phyloP scores from a whole-genome alignment of 2,329 filamentous ascomycete species.

The Fusarium neocosmosporiellum region DNA sequence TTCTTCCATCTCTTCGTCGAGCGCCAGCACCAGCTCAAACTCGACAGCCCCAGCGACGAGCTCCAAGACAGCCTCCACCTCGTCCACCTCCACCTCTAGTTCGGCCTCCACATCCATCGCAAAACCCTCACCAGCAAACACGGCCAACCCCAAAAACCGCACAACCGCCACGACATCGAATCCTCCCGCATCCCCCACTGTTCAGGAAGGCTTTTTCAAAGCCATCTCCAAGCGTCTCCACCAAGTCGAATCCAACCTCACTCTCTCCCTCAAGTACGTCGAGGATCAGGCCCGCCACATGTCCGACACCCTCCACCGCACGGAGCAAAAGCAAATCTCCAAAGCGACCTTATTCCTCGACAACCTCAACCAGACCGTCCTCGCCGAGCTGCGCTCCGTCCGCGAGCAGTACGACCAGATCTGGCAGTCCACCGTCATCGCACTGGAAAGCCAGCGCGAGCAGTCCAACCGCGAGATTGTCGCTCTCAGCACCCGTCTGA shows the following conservation, averaged over 20 bases:
- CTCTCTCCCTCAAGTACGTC: slow-evolving; percentile 93
- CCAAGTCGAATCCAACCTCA: slow-evolving; percentile 91
- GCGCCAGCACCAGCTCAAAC: slow-evolving; percentile 6
- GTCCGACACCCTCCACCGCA: slow-evolving; percentile 85
- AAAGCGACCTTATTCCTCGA: slow-evolving; percentile 86
- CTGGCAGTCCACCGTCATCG: slow-evolving; percentile 94
- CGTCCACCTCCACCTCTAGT: slow-evolving; percentile 14
- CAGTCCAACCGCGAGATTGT: slow-evolving; percentile 85
- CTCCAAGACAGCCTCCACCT: slow-evolving; percentile 20
- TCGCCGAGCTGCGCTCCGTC: slow-evolving; percentile 81
- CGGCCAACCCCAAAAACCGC: slow-evolving; percentile 42
- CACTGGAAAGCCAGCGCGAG: slow-evolving; percentile 88
- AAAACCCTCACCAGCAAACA: slow-evolving; percentile 30
- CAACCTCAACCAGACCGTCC: slow-evolving; percentile 86
- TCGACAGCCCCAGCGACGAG: slow-evolving; percentile 20
- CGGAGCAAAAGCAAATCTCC: slow-evolving; percentile 87
- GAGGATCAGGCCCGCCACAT: slow-evolving; percentile 94
- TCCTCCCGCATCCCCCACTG: slow-evolving; percentile 72
- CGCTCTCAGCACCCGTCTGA: slow-evolving; percentile 82
- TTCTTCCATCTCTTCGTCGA: slow-evolving; percentile 31
- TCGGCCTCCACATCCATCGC: slow-evolving; percentile 5
- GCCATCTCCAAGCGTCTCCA: slow-evolving; percentile 93
- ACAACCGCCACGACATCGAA: slow-evolving; percentile 43
- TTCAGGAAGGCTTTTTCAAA: slow-evolving; percentile 98
- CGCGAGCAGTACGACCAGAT: slow-evolving; percentile 93